Base-by-base conservation (phyloP, 768 basidiomycete genomes). In the Mycena belliarum region DNA sequence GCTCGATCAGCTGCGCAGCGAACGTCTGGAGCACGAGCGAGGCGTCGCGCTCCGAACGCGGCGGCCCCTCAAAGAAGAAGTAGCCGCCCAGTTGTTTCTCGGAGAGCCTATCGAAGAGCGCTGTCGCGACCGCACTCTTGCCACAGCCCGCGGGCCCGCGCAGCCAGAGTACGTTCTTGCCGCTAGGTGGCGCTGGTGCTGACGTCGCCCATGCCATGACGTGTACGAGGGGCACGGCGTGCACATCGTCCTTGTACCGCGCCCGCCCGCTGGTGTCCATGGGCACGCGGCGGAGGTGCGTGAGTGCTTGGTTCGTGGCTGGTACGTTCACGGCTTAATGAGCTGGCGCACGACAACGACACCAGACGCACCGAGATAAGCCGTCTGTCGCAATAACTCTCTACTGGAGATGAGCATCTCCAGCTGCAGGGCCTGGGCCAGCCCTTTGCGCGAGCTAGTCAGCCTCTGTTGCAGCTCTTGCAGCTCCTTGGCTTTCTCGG, bases 111-210 rank as follows among this genome's bases (percentile, higher is more conserved):
- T 47, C n/a, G 26, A 28, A 29, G 25, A 54, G 44, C 10, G 35
- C 32, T 35, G 35, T 20, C 25, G 46, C 26, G 53, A 54, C 45
- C 6, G 25, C 16, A 44, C 18, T 32, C 38, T 55, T 48, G 46
- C 21, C 38, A 29, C 21, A 23, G 44, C 33, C 42, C 16, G 44
- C 44, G 1, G 52, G 45, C 1, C 35, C 47, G 29, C 29, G 54
- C 21, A 55, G 54, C 54, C 54, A 55, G n/a, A 43, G 16, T 8
- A 55, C 28, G 40, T 49, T 55, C 29, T 48, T 42, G 16, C 54
- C 46, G 16, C 41, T 26, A 6, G 14, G 1, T 21, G 43, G 28
- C 16, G 38, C 21, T 6, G 43, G 28, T 21, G 38, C 21, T 6
- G 47, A 40, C 1, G 40, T 55, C 28, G 24, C 47, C 54, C 54